Evolutionary conservation across 2,329 filamentous ascomycete species (phyloP), one percentile per base, ranked within the genome.

Genomic region (Exophiala lecanii-corni): DNA sequence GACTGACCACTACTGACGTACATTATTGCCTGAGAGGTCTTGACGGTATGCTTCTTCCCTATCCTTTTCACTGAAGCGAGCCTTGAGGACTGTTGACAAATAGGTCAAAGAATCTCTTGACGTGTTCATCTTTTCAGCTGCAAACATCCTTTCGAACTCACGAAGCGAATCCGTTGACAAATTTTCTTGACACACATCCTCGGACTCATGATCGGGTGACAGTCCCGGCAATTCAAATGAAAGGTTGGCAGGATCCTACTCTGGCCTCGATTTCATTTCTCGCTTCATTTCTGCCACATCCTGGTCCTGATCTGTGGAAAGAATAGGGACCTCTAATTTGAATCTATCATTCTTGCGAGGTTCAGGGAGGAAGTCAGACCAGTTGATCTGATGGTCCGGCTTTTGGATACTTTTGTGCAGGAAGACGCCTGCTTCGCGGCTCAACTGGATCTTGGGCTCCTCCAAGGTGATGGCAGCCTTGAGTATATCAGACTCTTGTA

Each of bases 281-380:
- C 42, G 57, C 12, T 57, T 58, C 45, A 75, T 69, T 3, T 47
- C 46, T n/a, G 58, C 47, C 39, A 73, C 49, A 50, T 75, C 72
- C 17, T 66, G 51, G 25, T 71, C 66, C 47, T 69, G 59, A 49
- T 75, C 70, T 2, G 60, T 63, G 2, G 43, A 32, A 26, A 56
- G 58, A 0, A 76, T 38, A 2, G 75, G 73, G 25, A 66, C 43
- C 39, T 76, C 71, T 7, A 69, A 44, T 47, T 69, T 75, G 26
- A 70, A 39, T 12, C 55, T 36, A 21, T 49, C 40, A 37, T 57
- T 55, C 13, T 32, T 53, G 42, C 41, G 41, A 49, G 42, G 56
- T 32, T 51, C 43, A 16, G 50, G 50, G 9, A 61, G 49, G 18
- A 56, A 30, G 2, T 53, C 32, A 2, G 49, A 49, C 53, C 55